phyloP scores from a whole-genome alignment of 305 asterid genomes.

The Fraxinus nigra region DNA sequence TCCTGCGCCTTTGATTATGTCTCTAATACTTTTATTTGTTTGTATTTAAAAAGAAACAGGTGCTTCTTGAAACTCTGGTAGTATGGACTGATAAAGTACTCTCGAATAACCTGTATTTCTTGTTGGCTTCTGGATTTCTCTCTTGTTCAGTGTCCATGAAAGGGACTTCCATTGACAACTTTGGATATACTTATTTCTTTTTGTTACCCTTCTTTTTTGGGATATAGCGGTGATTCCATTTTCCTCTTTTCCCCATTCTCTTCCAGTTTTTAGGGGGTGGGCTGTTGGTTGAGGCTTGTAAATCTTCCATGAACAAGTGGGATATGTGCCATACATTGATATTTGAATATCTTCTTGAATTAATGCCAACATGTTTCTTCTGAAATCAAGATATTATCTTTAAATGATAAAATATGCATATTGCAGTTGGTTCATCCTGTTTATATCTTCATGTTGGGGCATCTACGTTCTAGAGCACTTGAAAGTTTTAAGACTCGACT shows the following conservation, averaged over 20 bases:
- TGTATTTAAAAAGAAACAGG: not conserved
- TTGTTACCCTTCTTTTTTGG: not conserved
- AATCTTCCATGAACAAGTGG: not conserved
- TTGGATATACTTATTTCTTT: not conserved
- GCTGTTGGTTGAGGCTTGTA: not conserved
- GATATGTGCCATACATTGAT: not conserved
- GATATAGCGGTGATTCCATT: not conserved
- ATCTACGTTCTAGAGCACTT: conserved; percentile 43
- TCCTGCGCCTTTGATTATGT: not conserved
- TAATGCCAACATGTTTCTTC: not conserved
- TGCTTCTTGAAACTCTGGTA: not conserved
- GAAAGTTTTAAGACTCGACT: conserved; percentile 42
- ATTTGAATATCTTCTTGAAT: not conserved
- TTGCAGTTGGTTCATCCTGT: conserved; percentile 60
- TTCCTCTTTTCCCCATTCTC: not conserved
- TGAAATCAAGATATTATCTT: conserved; percentile 2
- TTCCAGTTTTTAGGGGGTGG: not conserved
- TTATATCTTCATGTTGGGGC: conserved; percentile 51
- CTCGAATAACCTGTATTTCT: not conserved
- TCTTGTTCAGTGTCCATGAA: not conserved
- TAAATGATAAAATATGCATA: not conserved
- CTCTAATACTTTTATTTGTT: not conserved
- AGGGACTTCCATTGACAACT: not conserved
- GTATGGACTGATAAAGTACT: not conserved
- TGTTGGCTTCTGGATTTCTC: not conserved